Evolutionary conservation across 345 rosid species (phyloP), one percentile per base, ranked within the genome.

Genomic region (Aurinia saxatilis): DNA sequence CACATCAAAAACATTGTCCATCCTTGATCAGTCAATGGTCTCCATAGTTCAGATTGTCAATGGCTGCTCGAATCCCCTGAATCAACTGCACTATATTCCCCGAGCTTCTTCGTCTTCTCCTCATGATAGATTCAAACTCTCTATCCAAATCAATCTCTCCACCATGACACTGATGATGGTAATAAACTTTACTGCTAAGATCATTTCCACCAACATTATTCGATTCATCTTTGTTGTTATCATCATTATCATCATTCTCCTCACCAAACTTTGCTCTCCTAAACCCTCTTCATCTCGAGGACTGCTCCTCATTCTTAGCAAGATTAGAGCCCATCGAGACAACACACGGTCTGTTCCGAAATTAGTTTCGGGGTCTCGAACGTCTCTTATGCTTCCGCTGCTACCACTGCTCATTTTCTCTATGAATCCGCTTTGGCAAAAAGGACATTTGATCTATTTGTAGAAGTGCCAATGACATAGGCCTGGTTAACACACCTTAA

Each of bases 301-400:
- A 67, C 79, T 82, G 3, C 82, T 87, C 82, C 84, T 84, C 95
- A 92, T 84, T 1, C 95, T 91, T 6, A 92, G 86, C 70, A 92
- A 77, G 70, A 92, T 70, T 0, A 97, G 93, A 3, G 83, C 91
- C 96, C 95, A 89, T 23, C 84, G 80, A 56, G 90, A 79, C 77
- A 89, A 77, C 3, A 90, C 82, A 66, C 76, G 83, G 18, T 92
- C 96, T 2, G 95, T 82, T 57, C 86, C 87, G 16, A 86, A 58
- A 56, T 81, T 89, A 2, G 91, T 67, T 60, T 83, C 96, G 2
- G 76, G 41, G 33, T 71, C 73, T 40, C 60, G 73, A 60, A 19
- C 57, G 21, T 63, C 57, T 68, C 50, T 56, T 40, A 34, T 16
- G 53, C 53, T 10, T 52, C 63, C 66, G 6, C 8, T 19, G 4